Evolutionary conservation across 192 early-diverging fungal genomes (phyloP).

Genomic region (Helicostylum pulchrum): DNA sequence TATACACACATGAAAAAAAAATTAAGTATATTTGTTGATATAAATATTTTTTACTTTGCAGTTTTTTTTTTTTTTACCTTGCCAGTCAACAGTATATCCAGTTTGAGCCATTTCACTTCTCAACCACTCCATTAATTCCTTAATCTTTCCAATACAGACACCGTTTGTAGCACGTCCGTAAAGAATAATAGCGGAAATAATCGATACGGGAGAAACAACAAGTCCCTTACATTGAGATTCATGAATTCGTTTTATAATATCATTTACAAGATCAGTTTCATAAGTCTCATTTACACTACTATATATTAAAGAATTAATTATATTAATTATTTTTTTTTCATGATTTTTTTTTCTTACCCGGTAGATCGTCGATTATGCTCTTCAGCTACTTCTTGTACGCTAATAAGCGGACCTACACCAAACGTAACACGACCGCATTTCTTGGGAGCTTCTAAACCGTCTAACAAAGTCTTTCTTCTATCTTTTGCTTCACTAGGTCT

Average conservation of each 20-base stretch:
- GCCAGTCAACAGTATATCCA: slow-evolving; percentile 27
- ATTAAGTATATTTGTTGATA: background rate
- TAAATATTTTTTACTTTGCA: background rate
- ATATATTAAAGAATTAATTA: background rate
- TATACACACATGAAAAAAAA: background rate
- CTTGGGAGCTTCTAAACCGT: slow-evolving; percentile 11
- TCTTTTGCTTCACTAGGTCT: slow-evolving; percentile 35
- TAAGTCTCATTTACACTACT: slow-evolving; percentile 3
- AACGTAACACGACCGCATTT: slow-evolving; percentile 22
- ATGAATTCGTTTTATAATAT: slow-evolving; percentile 29
- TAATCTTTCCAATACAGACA: slow-evolving; percentile 34
- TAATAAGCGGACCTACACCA: slow-evolving; percentile 31
- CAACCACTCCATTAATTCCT: slow-evolving; percentile 33
- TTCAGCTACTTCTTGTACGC: slow-evolving; percentile 27
- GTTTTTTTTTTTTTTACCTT: slow-evolving; percentile 21
- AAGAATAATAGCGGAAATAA: slow-evolving; percentile 31
- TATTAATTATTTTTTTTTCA: background rate
- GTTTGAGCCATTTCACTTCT: slow-evolving; percentile 13
- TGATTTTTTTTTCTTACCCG: background rate
- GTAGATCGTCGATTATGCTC: slow-evolving; percentile 6
- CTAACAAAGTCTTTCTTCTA: slow-evolving; percentile 16
- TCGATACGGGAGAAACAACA: slow-evolving; percentile 24
- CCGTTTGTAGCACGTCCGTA: slow-evolving; percentile 36
- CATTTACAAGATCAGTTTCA: slow-evolving; percentile 10
- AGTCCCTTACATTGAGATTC: slow-evolving; percentile 27